phyloP scores from a whole-genome alignment of 768 basidiomycete genomes.

The Suillus discolor region DNA sequence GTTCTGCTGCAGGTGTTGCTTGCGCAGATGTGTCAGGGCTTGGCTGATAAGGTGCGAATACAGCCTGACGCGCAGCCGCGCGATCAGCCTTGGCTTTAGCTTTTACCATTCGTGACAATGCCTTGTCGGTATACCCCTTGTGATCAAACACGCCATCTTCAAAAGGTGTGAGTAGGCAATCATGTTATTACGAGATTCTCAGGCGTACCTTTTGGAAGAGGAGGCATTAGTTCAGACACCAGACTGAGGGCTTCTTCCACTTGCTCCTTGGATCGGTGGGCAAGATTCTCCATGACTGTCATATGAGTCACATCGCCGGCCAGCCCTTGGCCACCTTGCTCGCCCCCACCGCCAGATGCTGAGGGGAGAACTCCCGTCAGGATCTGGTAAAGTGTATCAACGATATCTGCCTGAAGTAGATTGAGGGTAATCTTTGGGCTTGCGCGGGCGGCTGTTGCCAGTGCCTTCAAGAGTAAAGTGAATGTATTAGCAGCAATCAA shows the following conservation, averaged over 20 bases:
- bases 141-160: slow-evolving; percentile 95
- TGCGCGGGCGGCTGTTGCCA: slow-evolving; percentile 86
- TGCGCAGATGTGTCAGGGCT: slow-evolving; percentile 23
- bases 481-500: slow-evolving; percentile 86
- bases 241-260: slow-evolving; percentile 92
- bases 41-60: slow-evolving; percentile 12
- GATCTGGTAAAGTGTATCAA: slow-evolving; percentile 91
- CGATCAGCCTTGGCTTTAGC: slow-evolving; percentile 84
- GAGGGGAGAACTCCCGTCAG: slow-evolving; percentile 92
- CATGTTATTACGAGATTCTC: not conserved
- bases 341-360: slow-evolving; percentile 41
- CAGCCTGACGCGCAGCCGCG: slow-evolving; percentile 64
- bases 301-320: slow-evolving; percentile 92
- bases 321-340: slow-evolving; percentile 74
- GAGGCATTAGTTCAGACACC: slow-evolving; percentile 90
- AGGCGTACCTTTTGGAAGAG: slow-evolving; percentile 79
- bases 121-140: slow-evolving; percentile 87
- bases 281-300: slow-evolving; percentile 97
- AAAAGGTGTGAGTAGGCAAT: not conserved
- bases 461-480: slow-evolving; percentile 81
- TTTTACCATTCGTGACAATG: slow-evolving; percentile 73
- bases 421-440: slow-evolving; percentile 87
- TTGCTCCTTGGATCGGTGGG: slow-evolving; percentile 96
- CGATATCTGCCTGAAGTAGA: slow-evolving; percentile 90
- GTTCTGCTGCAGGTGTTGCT: slow-evolving; percentile 23